These are phyloP conservation scores for Coniosporium apollinis DNA, from an alignment of 495 filamentous ascomycete species.

Conservation along the genomic window DNA sequence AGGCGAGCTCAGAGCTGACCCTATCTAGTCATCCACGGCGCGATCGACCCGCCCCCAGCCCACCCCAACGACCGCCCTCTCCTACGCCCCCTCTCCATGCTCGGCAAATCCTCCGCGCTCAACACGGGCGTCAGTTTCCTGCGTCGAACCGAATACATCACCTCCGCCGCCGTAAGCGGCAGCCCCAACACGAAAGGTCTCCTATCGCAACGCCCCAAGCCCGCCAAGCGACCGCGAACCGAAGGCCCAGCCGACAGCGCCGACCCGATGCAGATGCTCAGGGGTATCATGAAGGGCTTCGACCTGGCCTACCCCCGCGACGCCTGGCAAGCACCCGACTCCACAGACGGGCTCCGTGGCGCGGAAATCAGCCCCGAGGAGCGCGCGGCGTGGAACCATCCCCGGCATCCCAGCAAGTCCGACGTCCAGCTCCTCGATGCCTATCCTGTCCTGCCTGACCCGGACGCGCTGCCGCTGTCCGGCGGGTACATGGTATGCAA, in stretches of 20 bases:
- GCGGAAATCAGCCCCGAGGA: conserved; percentile 40
- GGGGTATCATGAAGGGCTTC: conserved; percentile 71
- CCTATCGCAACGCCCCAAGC: conserved; percentile 16
- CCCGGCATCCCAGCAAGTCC: conserved; percentile 71
- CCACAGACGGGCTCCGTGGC: conserved; percentile 31
- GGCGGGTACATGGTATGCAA: conserved; percentile 79
- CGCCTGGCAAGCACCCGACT: conserved; percentile 38
- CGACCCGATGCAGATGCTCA: conserved; percentile 68
- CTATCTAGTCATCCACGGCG: conserved; percentile 59
- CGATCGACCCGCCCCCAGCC: conserved; percentile 45
- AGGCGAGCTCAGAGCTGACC: conserved; percentile 2
- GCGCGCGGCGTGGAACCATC: conserved; percentile 48
- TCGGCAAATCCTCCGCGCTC: conserved; percentile 60
- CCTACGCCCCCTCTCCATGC: conserved; percentile 57
- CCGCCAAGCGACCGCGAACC: conserved; percentile 24
- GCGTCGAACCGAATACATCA: conserved; percentile 89
- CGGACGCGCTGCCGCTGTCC: conserved; percentile 74
- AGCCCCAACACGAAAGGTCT: conserved; percentile 26
- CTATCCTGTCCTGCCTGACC: conserved; percentile 71
- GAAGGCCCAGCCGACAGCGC: conserved; percentile 48
- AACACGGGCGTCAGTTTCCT: conserved; percentile 73
- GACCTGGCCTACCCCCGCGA: conserved; percentile 57
- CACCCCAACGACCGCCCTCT: conserved; percentile 73
- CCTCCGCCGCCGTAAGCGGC: conserved; percentile 38
- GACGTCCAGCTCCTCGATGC: conserved; percentile 60